Base-by-base conservation (phyloP, 2,329 filamentous ascomycete genomes). In the Trichoderma polysporum region DNA sequence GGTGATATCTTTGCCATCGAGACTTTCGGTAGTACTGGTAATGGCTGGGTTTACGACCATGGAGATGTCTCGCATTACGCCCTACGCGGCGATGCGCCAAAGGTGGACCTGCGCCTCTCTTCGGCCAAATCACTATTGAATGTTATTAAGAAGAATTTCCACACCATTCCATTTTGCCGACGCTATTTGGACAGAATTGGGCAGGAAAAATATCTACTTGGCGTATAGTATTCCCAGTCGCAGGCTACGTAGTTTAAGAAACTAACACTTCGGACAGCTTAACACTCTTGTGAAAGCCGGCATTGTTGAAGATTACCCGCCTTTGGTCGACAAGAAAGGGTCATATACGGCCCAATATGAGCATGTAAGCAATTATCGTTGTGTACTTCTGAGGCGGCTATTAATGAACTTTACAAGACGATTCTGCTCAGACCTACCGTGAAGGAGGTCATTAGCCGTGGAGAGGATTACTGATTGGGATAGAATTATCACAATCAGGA, bases 101-200 rank as follows among this genome's bases (percentile, higher is more conserved):
- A 73, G 64, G 69, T 73, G 25, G 68, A 74, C 66, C 81, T 94
- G 65, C 86, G 90, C 63, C 81, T 94, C 56, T 86, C 88, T 10
- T 94, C 91, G 49, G 92, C 92, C 49, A 93, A 92, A 80, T 89
- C 87, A 57, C 82, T 97, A 60, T 82, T 95, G 71, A 93, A 87
- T 73, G 89, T 91, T 29, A 96, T 97, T 79, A 93, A 90, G 79
- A 94, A 94, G 83, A 95, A 95, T 79, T 97, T 96, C 75, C 91
- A 91, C 69, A 95, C 92, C 1, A 79, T 97, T 70, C 91, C 92
- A 2, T 97, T 91, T 78, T 95, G 91, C 78, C 85, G 92, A 70
- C 87, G 93, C 72, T 96, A 95, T 75, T 82, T 97, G 68, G 92
- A 96, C 79, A 88, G 92, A 65, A 79, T 96, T 17, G 92, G 92